Evolutionary conservation across 148 eudicot genomes (phyloP).

Genomic region (Silene conica): DNA sequence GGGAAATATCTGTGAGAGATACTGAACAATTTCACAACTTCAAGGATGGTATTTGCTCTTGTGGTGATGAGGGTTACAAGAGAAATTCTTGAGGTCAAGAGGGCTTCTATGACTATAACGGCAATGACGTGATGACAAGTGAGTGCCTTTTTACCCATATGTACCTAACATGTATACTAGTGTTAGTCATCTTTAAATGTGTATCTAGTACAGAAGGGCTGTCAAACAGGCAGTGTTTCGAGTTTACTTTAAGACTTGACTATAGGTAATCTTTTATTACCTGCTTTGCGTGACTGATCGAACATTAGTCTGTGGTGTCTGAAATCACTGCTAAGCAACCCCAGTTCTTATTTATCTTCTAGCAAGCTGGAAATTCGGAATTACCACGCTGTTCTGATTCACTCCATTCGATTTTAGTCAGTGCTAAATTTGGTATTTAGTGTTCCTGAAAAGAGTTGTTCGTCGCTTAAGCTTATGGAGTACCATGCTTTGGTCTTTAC

Average conservation of each 20-base stretch:
- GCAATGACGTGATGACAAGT: not conserved
- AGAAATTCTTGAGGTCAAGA: constrained; percentile 27
- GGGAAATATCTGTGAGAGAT: constrained; percentile 85
- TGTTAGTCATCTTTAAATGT: not conserved
- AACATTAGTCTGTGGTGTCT: not conserved
- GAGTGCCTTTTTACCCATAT: not conserved
- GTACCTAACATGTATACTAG: not conserved
- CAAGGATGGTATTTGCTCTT: constrained; percentile 83
- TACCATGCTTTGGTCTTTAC: too few species aligned
- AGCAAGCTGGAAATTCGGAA: not conserved
- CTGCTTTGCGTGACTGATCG: not conserved
- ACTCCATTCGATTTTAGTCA: too few species aligned
- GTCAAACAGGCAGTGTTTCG: not conserved
- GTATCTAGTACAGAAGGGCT: not conserved
- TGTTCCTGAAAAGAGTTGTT: too few species aligned
- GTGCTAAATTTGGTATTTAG: too few species aligned
- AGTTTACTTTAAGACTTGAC: not conserved
- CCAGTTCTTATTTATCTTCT: not conserved
- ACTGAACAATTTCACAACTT: constrained; percentile 76
- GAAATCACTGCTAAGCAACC: not conserved
- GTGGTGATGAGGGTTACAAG: constrained; percentile 64
- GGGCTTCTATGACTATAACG: constrained; percentile 2
- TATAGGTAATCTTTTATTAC: not conserved
- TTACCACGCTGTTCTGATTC: not conserved
- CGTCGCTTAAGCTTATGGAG: too few species aligned